Evolutionary conservation across 2,329 filamentous ascomycete genomes (phyloP).

Genomic region (Mollisiaceae sp.): DNA sequence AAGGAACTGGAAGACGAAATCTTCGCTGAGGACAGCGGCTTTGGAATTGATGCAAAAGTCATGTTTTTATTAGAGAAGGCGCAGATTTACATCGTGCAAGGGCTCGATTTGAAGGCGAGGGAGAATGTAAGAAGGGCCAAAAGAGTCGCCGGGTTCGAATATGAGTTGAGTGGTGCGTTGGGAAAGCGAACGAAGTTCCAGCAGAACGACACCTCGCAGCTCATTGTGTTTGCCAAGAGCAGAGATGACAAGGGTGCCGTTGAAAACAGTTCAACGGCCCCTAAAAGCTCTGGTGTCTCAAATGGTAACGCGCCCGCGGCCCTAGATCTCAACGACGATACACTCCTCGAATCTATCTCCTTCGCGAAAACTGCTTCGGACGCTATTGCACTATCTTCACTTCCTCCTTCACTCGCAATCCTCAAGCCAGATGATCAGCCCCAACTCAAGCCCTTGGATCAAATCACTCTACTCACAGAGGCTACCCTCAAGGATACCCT

Average conservation of each 20-base stretch:
- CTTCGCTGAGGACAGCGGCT: constrained; percentile 44
- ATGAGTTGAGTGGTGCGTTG: constrained; percentile 82
- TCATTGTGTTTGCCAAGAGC: constrained; percentile 89
- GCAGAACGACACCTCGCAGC: constrained; percentile 79
- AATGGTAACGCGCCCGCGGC: constrained; percentile 59
- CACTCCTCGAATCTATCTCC: constrained; percentile 83
- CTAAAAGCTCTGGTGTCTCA: constrained; percentile 34
- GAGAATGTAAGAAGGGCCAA: constrained; percentile 73
- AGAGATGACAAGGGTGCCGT: constrained; percentile 38
- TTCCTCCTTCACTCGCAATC: constrained; percentile 66
- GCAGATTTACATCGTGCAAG: constrained; percentile 82
- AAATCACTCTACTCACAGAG: constrained; percentile 88
- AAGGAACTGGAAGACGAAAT: constrained; percentile 52
- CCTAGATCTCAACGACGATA: constrained; percentile 88
- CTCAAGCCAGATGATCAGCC: constrained; percentile 83
- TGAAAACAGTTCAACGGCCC: constrained; percentile 38
- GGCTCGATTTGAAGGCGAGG: constrained; percentile 76
- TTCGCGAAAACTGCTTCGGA: constrained; percentile 62
- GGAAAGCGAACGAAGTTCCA: constrained; percentile 86
- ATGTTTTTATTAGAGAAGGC: constrained; percentile 83
- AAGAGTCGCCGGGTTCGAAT: constrained; percentile 71
- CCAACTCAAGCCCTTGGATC: constrained; percentile 80
- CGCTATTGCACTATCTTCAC: constrained; percentile 47
- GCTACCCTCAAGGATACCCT: constrained; percentile 87
- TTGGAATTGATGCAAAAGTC: constrained; percentile 58